A percentile compares a stretch with the other conserved stretches of the same genome.
These are phyloP conservation scores for Sonneratia caseolaris DNA, from an alignment of 345 rosid genomes.

Conservation along the genomic window DNA sequence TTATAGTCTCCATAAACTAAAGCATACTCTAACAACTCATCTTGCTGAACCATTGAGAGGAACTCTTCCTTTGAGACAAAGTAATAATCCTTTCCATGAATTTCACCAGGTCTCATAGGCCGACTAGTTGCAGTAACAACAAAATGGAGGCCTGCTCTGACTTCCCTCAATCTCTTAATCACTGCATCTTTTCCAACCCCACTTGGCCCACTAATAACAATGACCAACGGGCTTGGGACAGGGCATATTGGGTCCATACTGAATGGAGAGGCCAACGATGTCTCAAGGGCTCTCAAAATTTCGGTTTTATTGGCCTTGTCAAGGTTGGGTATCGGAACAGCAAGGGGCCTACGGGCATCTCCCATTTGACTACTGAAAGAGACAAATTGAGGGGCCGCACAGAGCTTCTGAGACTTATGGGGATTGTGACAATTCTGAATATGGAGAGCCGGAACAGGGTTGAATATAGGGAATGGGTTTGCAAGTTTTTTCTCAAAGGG, in stretches of 20 bases:
- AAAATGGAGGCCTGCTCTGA: conserved; percentile 49
- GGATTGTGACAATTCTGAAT: conserved; percentile 3
- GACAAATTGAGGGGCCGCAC: conserved; percentile 13
- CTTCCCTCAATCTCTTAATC: conserved; percentile 53
- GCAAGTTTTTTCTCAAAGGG: not conserved
- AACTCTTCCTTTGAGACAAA: conserved; percentile 65
- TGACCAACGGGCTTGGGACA: conserved; percentile 46
- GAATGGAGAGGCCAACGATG: conserved; percentile 49
- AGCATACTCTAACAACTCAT: conserved; percentile 80
- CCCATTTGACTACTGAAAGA: conserved; percentile 40
- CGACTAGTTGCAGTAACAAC: conserved; percentile 86
- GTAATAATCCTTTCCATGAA: conserved; percentile 70
- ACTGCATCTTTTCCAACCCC: conserved; percentile 96
- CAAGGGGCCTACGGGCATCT: conserved; percentile 29
- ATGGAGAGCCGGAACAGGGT: not conserved
- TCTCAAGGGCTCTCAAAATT: conserved; percentile 60
- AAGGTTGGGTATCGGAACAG: conserved; percentile 22
- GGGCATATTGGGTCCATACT: conserved; percentile 32
- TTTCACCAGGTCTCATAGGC: conserved; percentile 64
- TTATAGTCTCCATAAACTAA: conserved; percentile 86
- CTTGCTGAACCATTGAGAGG: conserved; percentile 55
- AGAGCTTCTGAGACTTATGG: conserved; percentile 5
- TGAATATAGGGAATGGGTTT: not conserved
- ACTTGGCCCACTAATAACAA: conserved; percentile 82
- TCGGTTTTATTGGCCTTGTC: conserved; percentile 47